A percentile compares a stretch with the other conserved stretches of the same genome.
Evolutionary conservation across 139 green algal species (phyloP).

Genomic region (Dunaliella sp.): DNA sequence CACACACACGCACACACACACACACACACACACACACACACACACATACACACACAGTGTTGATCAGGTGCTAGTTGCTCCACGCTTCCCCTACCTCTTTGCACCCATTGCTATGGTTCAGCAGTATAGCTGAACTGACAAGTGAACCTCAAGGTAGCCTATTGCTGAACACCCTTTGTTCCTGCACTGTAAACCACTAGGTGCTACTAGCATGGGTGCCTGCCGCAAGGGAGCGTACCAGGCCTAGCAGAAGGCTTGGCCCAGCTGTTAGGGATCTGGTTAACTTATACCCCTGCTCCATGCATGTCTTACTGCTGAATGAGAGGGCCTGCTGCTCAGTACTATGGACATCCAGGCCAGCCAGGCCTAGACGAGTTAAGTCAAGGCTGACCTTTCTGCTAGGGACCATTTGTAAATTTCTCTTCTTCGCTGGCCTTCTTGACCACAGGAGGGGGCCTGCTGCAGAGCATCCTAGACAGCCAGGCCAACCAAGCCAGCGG

Average conservation of each 20-base stretch:
- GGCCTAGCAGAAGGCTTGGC: too few species aligned
- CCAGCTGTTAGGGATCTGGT: neutral
- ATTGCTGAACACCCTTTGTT: neutral
- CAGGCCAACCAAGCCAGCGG: neutral
- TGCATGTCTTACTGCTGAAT: neutral
- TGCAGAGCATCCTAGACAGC: neutral
- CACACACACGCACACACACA: neutral
- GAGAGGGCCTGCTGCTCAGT: too few species aligned
- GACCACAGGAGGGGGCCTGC: neutral
- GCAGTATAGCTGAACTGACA: too few species aligned
- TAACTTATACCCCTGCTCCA: neutral
- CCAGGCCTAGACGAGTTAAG: neutral
- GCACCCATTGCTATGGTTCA: too few species aligned
- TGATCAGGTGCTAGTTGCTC: too few species aligned
- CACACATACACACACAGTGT: neutral
- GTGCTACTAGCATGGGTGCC: neutral
- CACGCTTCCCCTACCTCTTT: too few species aligned
- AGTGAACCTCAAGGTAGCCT: neutral
- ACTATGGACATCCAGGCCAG: too few species aligned
- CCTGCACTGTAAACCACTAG: neutral
- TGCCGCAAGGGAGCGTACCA: neutral
- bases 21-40: neutral
- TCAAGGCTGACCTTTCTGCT: neutral
- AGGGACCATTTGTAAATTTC: neutral
- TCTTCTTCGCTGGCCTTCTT: too few species aligned